Evolutionary conservation across 225 moss, liverwort and hornwort species (phyloP).

Genomic region (Sphagnum tenellum): DNA sequence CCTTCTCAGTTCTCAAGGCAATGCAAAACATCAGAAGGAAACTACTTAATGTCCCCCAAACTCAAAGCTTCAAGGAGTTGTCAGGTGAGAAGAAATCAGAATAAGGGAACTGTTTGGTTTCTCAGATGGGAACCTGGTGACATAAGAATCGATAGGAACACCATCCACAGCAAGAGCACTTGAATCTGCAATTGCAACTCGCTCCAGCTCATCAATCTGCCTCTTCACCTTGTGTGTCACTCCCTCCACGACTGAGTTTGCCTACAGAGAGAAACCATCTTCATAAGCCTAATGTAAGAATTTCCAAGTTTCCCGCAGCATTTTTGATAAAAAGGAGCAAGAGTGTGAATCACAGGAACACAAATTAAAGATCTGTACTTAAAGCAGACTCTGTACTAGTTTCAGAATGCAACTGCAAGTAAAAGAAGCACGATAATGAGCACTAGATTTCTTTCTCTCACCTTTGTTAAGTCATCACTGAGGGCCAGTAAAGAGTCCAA

Average conservation of each 20-base stretch:
- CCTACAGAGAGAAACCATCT: constrained; percentile 20
- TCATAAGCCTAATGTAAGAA: neutral
- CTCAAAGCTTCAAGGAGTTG: no score
- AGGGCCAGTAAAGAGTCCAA: constrained; percentile 86
- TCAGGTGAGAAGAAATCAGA: no score
- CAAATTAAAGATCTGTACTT: neutral
- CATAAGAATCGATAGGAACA: constrained; percentile 74
- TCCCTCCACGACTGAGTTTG: constrained; percentile 82
- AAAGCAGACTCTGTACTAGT: neutral
- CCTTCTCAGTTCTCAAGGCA: no score
- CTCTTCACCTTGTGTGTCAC: constrained; percentile 23
- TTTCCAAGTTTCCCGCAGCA: neutral
- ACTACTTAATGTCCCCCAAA: neutral
- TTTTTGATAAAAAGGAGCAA: neutral
- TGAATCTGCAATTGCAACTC: constrained; percentile 23
- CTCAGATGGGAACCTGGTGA: constrained; percentile 47
- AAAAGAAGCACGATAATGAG: neutral
- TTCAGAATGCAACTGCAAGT: neutral
- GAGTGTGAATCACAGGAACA: neutral
- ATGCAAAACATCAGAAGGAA: neutral
- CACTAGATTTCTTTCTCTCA: constrained; percentile 3
- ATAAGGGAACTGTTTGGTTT: no score
- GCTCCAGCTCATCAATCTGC: constrained; percentile 43
- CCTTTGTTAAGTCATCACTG: constrained; percentile 90
- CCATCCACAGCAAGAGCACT: constrained; percentile 46